Conservation (phyloP, 164 flowering plant species). For the Pachysandra terminalis region DNA sequence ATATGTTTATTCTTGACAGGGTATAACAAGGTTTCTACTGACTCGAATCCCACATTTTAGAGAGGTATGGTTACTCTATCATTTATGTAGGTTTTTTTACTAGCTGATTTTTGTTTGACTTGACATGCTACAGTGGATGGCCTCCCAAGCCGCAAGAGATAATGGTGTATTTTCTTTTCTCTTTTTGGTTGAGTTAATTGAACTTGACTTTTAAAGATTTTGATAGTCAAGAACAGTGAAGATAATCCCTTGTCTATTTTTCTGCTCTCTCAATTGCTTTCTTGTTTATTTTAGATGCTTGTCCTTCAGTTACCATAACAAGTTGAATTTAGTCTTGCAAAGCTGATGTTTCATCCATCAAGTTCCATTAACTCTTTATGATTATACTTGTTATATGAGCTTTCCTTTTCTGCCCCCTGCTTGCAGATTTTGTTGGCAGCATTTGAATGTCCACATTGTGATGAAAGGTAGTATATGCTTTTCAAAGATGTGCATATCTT, state of each 20-base stretch:
- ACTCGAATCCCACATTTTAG: slow-evolving; percentile 87
- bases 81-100: neutral
- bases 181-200: neutral
- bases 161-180: neutral
- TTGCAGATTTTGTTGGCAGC: slow-evolving; percentile 84
- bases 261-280: neutral
- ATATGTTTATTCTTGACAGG: slow-evolving; percentile 43
- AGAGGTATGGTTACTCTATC: slow-evolving; percentile 44
- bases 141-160: neutral
- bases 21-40: slow-evolving; percentile 65
- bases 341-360: neutral
- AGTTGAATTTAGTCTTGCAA: too few species aligned
- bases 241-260: neutral
- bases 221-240: neutral
- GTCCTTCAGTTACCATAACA: too few species aligned
- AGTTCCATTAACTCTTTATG: neutral
- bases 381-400: neutral
- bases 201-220: neutral
- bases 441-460: slow-evolving; percentile 91
- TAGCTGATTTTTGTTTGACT: neutral
- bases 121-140: neutral
- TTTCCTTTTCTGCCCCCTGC: neutral
- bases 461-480: slow-evolving; percentile 57
- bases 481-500: neutral
- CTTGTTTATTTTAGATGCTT: neutral